These are phyloP conservation scores for Xylaria arbuscula DNA, from an alignment of 2,329 filamentous ascomycete genomes.

Conservation along the genomic window DNA sequence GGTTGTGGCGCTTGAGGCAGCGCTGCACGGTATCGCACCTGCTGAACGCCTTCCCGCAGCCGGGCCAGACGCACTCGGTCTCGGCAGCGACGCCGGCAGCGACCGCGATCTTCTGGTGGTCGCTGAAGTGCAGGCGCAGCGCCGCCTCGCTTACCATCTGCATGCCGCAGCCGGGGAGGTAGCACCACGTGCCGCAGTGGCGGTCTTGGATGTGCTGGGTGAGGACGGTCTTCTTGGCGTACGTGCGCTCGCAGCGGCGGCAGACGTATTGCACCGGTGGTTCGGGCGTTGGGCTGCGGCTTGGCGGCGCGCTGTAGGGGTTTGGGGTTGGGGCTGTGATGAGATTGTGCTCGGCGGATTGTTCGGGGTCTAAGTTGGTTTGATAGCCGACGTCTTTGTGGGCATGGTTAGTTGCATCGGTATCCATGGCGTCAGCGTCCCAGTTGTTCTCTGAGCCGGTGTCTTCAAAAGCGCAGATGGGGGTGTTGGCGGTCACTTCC, in stretches of 20 bases:
- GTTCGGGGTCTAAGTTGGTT: neutral
- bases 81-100: accelerated
- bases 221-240: no score
- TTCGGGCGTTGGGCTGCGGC: neutral
- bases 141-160: no score
- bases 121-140: no score
- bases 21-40: neutral
- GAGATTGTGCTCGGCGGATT: no score
- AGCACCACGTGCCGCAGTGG: no score
- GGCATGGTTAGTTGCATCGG: neutral
- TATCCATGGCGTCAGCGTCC: neutral
- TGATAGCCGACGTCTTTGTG: no score
- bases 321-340: neutral
- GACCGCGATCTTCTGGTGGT: neutral
- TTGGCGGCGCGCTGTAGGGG: no score
- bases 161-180: no score
- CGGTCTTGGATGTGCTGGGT: no score
- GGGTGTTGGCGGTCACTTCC: neutral
- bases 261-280: neutral
- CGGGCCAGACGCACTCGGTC: slow-evolving; percentile 15
- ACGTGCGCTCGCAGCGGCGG: neutral
- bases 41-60: neutral
- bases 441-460: neutral
- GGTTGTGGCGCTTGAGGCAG: slow-evolving; percentile 28
- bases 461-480: neutral